A percentile compares a stretch with the other conserved stretches of the same genome.
Evolutionary conservation across 345 rosid genomes (phyloP).

Genomic region (Boechera retrofracta): DNA sequence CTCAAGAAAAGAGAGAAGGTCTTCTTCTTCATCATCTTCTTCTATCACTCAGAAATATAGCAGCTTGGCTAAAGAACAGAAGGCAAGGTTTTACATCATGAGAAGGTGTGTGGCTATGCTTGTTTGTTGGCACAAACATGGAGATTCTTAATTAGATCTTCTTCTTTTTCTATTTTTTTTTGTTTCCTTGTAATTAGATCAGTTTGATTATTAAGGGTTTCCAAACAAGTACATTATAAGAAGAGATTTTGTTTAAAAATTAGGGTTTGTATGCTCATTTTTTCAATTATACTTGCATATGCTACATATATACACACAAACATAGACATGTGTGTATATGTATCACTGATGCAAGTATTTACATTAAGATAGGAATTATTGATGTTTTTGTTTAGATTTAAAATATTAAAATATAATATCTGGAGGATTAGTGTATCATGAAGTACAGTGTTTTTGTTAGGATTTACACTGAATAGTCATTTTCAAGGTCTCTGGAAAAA

Average conservation of each 20-base stretch:
- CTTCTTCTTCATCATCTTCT: slow-evolving; percentile 47
- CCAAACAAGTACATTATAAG: slow-evolving; percentile 50
- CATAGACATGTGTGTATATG: slow-evolving; percentile 20
- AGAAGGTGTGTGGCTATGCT: slow-evolving; percentile 99
- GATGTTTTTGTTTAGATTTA: not conserved
- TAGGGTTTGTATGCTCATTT: slow-evolving; percentile 39
- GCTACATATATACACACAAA: slow-evolving; percentile 33
- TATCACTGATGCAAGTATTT: slow-evolving; percentile 23
- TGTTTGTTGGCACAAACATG: slow-evolving; percentile 96
- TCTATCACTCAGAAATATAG: slow-evolving; percentile 76
- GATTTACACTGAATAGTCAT: slow-evolving; percentile 35
- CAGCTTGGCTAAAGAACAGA: slow-evolving; percentile 93
- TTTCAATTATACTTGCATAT: slow-evolving; percentile 23
- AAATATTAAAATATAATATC: not conserved
- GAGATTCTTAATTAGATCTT: slow-evolving; percentile 62
- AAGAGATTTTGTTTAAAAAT: slow-evolving; percentile 41
- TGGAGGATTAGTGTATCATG: slow-evolving; percentile 32
- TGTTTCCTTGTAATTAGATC: slow-evolving; percentile 43
- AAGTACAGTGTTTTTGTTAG: slow-evolving; percentile 37
- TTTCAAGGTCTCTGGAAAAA: slow-evolving; percentile 34
- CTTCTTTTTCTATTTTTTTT: not conserved
- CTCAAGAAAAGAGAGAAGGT: slow-evolving; percentile 57
- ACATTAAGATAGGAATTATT: not conserved
- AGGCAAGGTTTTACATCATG: slow-evolving; percentile 96
- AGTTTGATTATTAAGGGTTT: slow-evolving; percentile 42